phyloP scores from a whole-genome alignment of 306 rosid species.

The Pyrus pyrifolia region DNA sequence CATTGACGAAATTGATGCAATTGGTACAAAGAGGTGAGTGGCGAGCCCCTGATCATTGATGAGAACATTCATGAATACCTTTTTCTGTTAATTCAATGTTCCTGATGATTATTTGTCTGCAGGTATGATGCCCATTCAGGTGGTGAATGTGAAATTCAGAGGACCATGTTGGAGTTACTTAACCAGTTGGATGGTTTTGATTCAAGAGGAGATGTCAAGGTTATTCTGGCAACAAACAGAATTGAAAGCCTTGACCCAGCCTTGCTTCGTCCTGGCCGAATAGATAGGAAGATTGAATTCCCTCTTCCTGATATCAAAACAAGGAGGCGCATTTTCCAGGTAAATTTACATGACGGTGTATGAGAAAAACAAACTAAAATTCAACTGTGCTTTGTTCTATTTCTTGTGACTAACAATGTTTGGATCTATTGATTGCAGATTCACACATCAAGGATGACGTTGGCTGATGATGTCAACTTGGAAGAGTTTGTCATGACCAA shows the following conservation, averaged over 20 bases:
- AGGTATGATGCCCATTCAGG: slow-evolving; percentile 99
- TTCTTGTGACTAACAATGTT: background rate
- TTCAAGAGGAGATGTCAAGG: slow-evolving; percentile 96
- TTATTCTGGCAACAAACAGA: slow-evolving; percentile 91
- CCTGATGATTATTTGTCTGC: slow-evolving; percentile 11
- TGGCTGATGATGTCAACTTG: slow-evolving; percentile 92
- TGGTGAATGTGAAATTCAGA: slow-evolving; percentile 95
- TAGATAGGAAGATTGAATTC: slow-evolving; percentile 91
- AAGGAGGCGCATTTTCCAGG: slow-evolving; percentile 96
- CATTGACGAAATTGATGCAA: slow-evolving; percentile 95
- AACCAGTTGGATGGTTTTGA: slow-evolving; percentile 96
- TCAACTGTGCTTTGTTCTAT: background rate
- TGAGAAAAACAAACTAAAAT: background rate
- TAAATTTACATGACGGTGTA: slow-evolving; percentile 15
- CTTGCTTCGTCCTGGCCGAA: slow-evolving; percentile 90
- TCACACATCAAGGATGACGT: slow-evolving; percentile 96
- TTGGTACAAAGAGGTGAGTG: slow-evolving; percentile 92
- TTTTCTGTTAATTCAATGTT: background rate
- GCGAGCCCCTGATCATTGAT: slow-evolving; percentile 26
- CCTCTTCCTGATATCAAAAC: slow-evolving; percentile 98
- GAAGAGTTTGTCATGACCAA: slow-evolving; percentile 98
- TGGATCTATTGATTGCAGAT: slow-evolving; percentile 44
- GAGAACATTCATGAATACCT: background rate
- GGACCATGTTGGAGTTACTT: slow-evolving; percentile 90
- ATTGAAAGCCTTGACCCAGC: slow-evolving; percentile 97